Evolutionary conservation across 768 basidiomycete species (phyloP).

Genomic region (Mycena alexandri): DNA sequence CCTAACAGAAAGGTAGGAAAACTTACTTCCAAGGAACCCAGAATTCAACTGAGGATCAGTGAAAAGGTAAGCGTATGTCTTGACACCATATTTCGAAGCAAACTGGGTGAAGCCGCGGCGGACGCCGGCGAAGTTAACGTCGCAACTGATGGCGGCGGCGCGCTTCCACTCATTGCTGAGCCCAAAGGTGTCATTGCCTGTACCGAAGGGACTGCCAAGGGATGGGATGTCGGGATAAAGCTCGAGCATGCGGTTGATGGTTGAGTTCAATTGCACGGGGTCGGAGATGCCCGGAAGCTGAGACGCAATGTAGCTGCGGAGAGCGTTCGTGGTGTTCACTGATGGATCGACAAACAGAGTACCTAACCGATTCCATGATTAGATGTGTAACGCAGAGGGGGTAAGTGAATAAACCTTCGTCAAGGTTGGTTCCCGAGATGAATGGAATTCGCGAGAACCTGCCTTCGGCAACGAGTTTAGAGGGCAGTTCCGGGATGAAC

Average conservation of each 20-base stretch:
- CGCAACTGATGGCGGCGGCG: conserved; percentile 37
- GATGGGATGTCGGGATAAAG: conserved; percentile 58
- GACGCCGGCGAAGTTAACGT: conserved; percentile 17
- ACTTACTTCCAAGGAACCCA: conserved; percentile 42
- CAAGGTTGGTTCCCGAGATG: conserved; percentile 57
- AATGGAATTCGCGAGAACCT: conserved; percentile 55
- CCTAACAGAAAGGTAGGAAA: neutral
- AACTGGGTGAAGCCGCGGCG: conserved; percentile 50
- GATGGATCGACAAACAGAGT: conserved; percentile 44
- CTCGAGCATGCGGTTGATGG: conserved; percentile 43
- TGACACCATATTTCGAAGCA: conserved; percentile 46
- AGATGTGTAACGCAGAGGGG: neutral
- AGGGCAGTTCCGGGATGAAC: conserved; percentile 52
- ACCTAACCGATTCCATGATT: conserved; percentile 37
- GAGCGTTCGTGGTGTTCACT: conserved; percentile 40
- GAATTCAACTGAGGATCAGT: conserved; percentile 45
- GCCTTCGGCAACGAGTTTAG: conserved; percentile 46
- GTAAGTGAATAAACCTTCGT: conserved; percentile 52
- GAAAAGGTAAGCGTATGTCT: conserved; percentile 53
- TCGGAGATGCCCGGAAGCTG: conserved; percentile 38
- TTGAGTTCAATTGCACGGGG: conserved; percentile 17
- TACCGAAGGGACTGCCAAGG: conserved; percentile 57
- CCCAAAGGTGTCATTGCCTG: conserved; percentile 55
- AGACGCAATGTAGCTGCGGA: conserved; percentile 41
- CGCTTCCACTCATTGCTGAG: conserved; percentile 53